Evolutionary conservation across 2,329 filamentous ascomycete species (phyloP).

Genomic region (Tolypocladium nubicola): DNA sequence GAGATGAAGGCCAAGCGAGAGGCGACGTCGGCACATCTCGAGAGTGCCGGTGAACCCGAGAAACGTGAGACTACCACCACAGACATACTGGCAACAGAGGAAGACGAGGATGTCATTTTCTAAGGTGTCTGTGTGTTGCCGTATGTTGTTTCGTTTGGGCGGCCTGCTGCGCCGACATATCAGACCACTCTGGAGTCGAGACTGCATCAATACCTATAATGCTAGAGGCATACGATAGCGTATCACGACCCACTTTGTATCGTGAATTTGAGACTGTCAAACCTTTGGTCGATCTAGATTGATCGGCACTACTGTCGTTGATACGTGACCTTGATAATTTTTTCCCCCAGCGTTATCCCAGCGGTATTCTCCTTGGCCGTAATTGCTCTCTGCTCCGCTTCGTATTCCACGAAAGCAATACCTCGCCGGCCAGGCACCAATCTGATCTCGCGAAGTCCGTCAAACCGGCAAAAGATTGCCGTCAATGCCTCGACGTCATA

Average conservation of each 20-base stretch:
- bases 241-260: not conserved
- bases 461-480: slow-evolving; percentile 76
- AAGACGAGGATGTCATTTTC: slow-evolving; percentile 83
- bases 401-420: slow-evolving; percentile 95
- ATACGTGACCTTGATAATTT: slow-evolving; percentile 89
- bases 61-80: slow-evolving; percentile 29
- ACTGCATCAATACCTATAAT: not conserved
- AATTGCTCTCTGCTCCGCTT: slow-evolving; percentile 79
- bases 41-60: slow-evolving; percentile 23
- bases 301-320: slow-evolving; percentile 59
- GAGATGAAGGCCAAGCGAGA: slow-evolving; percentile 67
- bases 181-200: not conserved
- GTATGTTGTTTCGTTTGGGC: slow-evolving; percentile 1
- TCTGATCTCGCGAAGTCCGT: slow-evolving; percentile 89
- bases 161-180: not conserved
- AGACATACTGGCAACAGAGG: slow-evolving; percentile 64
- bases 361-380: slow-evolving; percentile 88
- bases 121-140: slow-evolving; percentile 22
- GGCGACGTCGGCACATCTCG: slow-evolving; percentile 22
- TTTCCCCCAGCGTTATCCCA: slow-evolving; percentile 67
- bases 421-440: slow-evolving; percentile 76
- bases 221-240: not conserved
- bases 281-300: not conserved
- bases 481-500: slow-evolving; percentile 73
- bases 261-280: not conserved